Evolutionary conservation across 306 rosid genomes (phyloP), one percentile per base, ranked within the genome.

Genomic region (Cyclanthera cordifolia): DNA sequence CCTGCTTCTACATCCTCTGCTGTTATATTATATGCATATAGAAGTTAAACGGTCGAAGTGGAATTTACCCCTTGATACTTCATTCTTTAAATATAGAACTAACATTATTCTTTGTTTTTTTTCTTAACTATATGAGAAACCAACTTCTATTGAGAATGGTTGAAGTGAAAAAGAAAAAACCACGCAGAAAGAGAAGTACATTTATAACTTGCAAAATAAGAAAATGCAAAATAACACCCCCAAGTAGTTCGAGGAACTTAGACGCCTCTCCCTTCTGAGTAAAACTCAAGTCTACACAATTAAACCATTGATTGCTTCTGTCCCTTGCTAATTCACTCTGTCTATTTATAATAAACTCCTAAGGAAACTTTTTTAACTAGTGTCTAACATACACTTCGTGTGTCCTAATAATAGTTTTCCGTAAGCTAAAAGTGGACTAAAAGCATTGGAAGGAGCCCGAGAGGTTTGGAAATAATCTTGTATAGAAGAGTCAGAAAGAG

Each of bases 1-100:
- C 96, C 99, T 69, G 96, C 82, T 90, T 94, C 95, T 67, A 86
- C 80, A 82, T 94, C 97, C 73, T 94, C 99, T 1, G 95, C 99
- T 90, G 90, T 32, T 45, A 25, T 50, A 30, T 58, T 46, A 72
- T 25, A 45, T 57, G 68, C 52, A 54, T 27, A 43, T 56, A 41
- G 45, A 69, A 4, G 49, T 51, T 32, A 69, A 17, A 48, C 14
- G 28, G 28, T 47, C 25, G 28, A 32, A 4, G 17, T n/a, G 72
- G 46, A 68, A 23, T 65, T 17, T 28, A 59, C 47, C 67, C 46
- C 67, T 32, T 3, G 47, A 17, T 16, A 48, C 59, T 69, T 30
- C 4, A 14, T 69, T 49, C 47, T 69, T 20, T 16, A 21, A 47
- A 43, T 25, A 28, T 47, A 25, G 30, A 16, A 27, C 34, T 67